Base-by-base conservation (phyloP, 768 basidiomycete species). In the Mycena rosella region DNA sequence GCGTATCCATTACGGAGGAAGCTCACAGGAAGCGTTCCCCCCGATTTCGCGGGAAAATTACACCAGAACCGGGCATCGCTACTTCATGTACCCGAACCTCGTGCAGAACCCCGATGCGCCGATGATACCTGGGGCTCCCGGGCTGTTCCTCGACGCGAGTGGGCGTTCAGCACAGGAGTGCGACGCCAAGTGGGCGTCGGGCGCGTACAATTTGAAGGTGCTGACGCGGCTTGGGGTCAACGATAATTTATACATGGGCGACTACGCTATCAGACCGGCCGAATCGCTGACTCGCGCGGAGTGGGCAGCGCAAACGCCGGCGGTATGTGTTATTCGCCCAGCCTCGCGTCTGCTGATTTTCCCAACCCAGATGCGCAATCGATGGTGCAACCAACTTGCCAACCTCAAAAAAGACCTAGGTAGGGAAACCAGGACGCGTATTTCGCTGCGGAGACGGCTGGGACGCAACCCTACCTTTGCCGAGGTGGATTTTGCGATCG, bases 301-400 rank as follows among this genome's bases (percentile, higher is more conserved):
- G 47, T 62, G 61, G 61, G 26, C 3, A 3, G 40, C 29, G 20
- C 61, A 64, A 56, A 17, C 34, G 10, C 45, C 0, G 9, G 8
- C n/a, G 17, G 57, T 65, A 22, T 1, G 49, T 52, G 29, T 4
- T 27, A 27, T 48, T 36, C 14, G 22, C 24, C 13, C 20, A 38
- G 29, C 14, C 32, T 15, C 13, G 17, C 10, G 14, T 20, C 29
- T 27, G 7, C 10, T 14, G 5, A 29, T 15, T 20, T 24, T 27
- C 59, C 60, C 14, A 57, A 58, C 54, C 17, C 30, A 79, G 78
- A 76, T 78, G 26, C 73, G 73, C 20, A 65, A 68, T 0, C 75
- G 61, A 10, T 81, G 80, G 81, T 74, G 76, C 0, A 65, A 65
- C 10, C 67, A 73, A 17, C 76, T 80, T n/a, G 66, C 68, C 14